Evolutionary conservation across 106 monocot species (phyloP).

Genomic region (Apostasia shenzhenica): DNA sequence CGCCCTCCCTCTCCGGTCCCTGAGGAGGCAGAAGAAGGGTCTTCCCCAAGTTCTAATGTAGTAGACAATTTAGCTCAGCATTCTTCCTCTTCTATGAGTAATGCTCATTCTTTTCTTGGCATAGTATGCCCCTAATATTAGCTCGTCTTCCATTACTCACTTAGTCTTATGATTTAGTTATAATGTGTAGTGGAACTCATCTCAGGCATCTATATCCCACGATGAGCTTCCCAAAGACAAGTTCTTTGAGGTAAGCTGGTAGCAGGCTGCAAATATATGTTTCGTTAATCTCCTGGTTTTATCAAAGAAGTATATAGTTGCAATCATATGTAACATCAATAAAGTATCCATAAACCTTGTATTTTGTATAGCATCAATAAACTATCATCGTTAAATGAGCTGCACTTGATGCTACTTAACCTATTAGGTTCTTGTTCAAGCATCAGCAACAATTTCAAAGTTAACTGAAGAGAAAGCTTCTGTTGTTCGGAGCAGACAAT

Average conservation of each 20-base stretch:
- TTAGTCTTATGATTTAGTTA: background rate
- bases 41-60: slow-evolving; percentile 47
- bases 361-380: too few species aligned
- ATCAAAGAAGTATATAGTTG: too few species aligned
- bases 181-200: background rate
- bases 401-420: too few species aligned
- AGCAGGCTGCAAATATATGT: too few species aligned
- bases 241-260: slow-evolving; percentile 36
- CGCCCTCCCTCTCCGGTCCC: slow-evolving; percentile 83
- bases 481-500: slow-evolving; percentile 11
- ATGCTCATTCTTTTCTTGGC: background rate
- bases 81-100: slow-evolving; percentile 50
- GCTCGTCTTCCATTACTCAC: background rate
- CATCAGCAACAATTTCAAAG: slow-evolving; percentile 24
- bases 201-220: slow-evolving; percentile 47
- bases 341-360: too few species aligned
- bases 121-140: background rate
- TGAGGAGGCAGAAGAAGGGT: slow-evolving; percentile 84
- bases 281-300: too few species aligned
- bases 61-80: slow-evolving; percentile 44
- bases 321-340: too few species aligned
- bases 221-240: slow-evolving; percentile 44
- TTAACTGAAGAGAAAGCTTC: slow-evolving; percentile 38
- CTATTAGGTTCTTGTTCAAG: slow-evolving; percentile 3
- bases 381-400: too few species aligned